A percentile compares a stretch with the other conserved stretches of the same genome.
Evolutionary conservation across 2,329 filamentous ascomycete species (phyloP).

Genomic region (Fusarium agapanthi): DNA sequence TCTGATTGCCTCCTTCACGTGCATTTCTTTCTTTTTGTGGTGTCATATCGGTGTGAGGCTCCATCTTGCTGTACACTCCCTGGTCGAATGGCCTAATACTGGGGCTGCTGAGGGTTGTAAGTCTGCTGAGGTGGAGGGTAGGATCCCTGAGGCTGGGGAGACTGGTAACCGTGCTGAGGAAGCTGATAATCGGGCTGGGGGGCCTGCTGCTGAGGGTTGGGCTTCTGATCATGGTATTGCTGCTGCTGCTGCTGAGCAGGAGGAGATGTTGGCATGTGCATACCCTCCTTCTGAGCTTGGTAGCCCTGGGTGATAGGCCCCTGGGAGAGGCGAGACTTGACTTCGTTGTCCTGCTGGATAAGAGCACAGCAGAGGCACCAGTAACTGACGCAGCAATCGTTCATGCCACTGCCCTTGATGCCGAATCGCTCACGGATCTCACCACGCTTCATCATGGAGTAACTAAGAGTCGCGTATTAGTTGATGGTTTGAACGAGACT

Average conservation of each 20-base stretch:
- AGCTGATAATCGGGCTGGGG: conserved; percentile 28
- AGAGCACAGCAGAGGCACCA: conserved; percentile 66
- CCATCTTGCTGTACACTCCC: neutral
- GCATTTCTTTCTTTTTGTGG: neutral
- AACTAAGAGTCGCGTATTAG: conserved; percentile 41
- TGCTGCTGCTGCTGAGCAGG: conserved; percentile 12
- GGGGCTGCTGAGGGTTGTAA: conserved; percentile 39
- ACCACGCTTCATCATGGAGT: conserved; percentile 61
- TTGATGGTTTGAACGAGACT: neutral
- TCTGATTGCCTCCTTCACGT: neutral
- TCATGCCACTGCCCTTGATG: conserved; percentile 58
- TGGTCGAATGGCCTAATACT: conserved; percentile 25
- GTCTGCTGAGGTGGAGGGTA: conserved; percentile 36
- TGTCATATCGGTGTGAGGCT: conserved; percentile 3
- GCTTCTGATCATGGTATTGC: conserved; percentile 13
- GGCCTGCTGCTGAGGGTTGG: conserved; percentile 18
- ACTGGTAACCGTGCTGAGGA: conserved; percentile 32
- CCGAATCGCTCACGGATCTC: conserved; percentile 63
- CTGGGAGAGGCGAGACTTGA: conserved; percentile 43
- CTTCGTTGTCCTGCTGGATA: conserved; percentile 68
- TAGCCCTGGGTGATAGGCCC: conserved; percentile 48
- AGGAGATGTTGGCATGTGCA: conserved; percentile 46
- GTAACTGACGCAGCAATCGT: conserved; percentile 62
- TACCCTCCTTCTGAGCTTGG: conserved; percentile 49
- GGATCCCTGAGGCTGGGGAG: conserved; percentile 35